These are phyloP conservation scores for Lepidium campestre DNA, from an alignment of 441 rosid genomes.

Conservation along the genomic window DNA sequence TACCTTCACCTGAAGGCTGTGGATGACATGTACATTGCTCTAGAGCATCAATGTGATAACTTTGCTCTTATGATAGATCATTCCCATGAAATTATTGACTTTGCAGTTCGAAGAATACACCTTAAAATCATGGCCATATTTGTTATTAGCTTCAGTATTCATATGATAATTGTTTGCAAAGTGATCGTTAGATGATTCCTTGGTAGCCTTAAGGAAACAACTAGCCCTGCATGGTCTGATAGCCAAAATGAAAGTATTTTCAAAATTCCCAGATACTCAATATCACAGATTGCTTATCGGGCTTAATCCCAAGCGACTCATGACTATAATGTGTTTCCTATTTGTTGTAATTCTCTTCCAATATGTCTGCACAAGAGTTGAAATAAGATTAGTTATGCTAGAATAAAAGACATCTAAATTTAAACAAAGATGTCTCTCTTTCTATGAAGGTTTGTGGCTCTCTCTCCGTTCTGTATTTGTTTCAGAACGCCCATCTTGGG, in stretches of 20 bases:
- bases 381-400: slow-evolving; percentile 37
- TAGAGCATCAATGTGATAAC: background rate
- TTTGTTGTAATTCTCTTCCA: slow-evolving; percentile 22
- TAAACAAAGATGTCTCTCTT: slow-evolving; percentile 30
- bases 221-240: background rate
- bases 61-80: background rate
- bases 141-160: background rate
- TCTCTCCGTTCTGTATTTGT: slow-evolving; percentile 9
- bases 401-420: slow-evolving; percentile 25
- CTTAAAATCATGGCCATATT: background rate
- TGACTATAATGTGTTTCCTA: background rate
- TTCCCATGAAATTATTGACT: background rate
- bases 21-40: background rate
- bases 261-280: background rate
- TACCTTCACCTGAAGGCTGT: background rate
- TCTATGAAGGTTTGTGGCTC: slow-evolving; percentile 22
- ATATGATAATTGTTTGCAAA: background rate
- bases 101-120: background rate
- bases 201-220: background rate
- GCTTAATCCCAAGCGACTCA: background rate
- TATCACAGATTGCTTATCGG: slow-evolving; percentile 1
- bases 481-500: slow-evolving; percentile 81
- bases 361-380: slow-evolving; percentile 36
- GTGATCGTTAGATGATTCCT: background rate
- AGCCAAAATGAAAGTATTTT: background rate